Base-by-base conservation (phyloP, 768 basidiomycete species). In the Tylopilus balloui region DNA sequence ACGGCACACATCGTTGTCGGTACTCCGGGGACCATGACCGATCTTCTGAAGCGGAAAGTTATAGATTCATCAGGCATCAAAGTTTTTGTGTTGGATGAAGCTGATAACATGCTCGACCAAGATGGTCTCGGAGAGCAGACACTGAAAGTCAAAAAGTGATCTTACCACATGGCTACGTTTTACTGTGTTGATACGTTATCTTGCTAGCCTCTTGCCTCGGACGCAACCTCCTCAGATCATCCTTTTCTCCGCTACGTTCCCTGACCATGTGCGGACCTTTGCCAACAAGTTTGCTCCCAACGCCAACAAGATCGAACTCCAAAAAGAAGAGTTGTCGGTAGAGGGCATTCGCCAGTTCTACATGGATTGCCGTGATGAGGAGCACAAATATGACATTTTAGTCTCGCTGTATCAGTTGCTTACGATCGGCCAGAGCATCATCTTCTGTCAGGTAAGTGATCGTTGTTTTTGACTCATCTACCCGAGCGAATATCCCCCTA, bases 171-270 rank as follows among this genome's bases (percentile, higher is more conserved):
- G 8, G 31, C 38, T 21, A 14, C 21, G 34, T 42, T 38, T 19
- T n/a, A 15, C 29, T 17, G 19, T 32, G 25, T 55, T 69, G 41
- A 69, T 37, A 1, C n/a, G 19, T 24, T 25, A 11, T 32, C 7
- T 27, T 19, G 3, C 29, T 12, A 87, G 86, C 64, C 73, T 82
- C 67, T 76, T 86, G 21, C 80, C 81, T 19, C 75, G 76, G 15
- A 41, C 69, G 24, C 73, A 71, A 51, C 72, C 79, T 20, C 73
- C 80, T 20, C 96, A 98, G 65, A 92, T 92, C 56, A 84, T 98
- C 51, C 84, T 98, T 44, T 99, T 99, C 76, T 98, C 95, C 1
- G 96, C 96, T 24, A 99, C 96, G 6, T 99, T 98, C 78, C 89
- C 92, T 19, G 92, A 95, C 63, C 79, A 88, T 52, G 95, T 98